Percentiles rank a stretch among this genome's conserved stretches.
Conservation (phyloP, 2,329 filamentous ascomycete genomes). For the Gaeumannomyces sp. region DNA sequence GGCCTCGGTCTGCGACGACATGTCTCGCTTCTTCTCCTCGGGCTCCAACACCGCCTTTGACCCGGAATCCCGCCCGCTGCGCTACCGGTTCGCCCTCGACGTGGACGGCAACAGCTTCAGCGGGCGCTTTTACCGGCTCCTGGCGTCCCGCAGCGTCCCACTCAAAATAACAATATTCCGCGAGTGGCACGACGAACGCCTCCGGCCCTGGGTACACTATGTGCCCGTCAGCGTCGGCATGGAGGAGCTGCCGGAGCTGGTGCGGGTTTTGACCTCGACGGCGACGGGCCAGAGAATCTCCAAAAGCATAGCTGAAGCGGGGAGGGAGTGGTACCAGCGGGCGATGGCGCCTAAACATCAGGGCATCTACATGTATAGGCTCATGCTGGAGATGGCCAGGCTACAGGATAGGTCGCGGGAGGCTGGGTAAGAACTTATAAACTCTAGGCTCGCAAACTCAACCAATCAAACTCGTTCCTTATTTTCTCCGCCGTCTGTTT, state of each 20-base stretch:
- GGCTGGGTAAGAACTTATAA: not conserved
- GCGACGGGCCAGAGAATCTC: conserved; percentile 41
- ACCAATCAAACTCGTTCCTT: no score
- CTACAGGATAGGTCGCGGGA: conserved; percentile 27
- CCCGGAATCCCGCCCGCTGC: conserved; percentile 19
- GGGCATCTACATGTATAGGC: conserved; percentile 51
- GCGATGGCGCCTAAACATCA: conserved; percentile 53
- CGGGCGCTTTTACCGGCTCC: conserved; percentile 41
- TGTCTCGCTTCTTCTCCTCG: conserved; percentile 11
- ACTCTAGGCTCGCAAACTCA: no score
- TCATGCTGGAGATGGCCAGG: conserved; percentile 49
- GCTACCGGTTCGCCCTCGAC: conserved; percentile 38
- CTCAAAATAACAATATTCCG: conserved; percentile 43
- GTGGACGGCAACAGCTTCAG: conserved; percentile 48
- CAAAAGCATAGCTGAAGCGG: conserved; percentile 43
- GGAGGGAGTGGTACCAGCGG: conserved; percentile 46
- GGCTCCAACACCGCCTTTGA: conserved; percentile 1
- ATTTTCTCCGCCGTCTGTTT: no score
- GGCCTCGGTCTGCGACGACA: conserved; percentile 10
- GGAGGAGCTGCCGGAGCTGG: conserved; percentile 42
- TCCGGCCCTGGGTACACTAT: conserved; percentile 48
- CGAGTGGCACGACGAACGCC: conserved; percentile 49
- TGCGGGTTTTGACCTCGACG: conserved; percentile 36
- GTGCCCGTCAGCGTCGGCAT: conserved; percentile 41
- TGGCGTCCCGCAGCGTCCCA: conserved; percentile 37